phyloP scores from a whole-genome alignment of 176 grass and related monocot genomes.

The Ananas comosus region DNA sequence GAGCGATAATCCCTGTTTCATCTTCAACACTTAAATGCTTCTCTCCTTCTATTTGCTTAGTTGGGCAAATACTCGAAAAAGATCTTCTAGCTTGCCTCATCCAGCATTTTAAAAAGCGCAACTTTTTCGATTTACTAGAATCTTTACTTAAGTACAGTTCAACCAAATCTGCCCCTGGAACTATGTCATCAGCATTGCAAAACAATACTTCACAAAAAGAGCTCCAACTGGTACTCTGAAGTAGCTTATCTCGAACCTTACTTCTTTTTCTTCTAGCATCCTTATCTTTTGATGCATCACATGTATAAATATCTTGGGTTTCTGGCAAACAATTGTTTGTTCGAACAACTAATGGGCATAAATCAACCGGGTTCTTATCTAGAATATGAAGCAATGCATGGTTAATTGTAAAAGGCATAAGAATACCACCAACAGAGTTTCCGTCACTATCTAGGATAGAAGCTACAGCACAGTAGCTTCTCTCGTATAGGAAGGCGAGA shows the following conservation, averaged over 20 bases:
- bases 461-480: constrained; percentile 46
- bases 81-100: constrained; percentile 55
- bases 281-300: constrained; percentile 27
- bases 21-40: constrained; percentile 28
- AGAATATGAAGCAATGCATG: constrained; percentile 48
- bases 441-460: constrained; percentile 38
- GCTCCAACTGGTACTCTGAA: constrained; percentile 35
- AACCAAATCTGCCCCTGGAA: constrained; percentile 45
- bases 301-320: constrained; percentile 3
- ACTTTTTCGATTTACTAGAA: constrained; percentile 46
- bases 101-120: constrained; percentile 95
- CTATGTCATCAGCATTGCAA: constrained; percentile 28
- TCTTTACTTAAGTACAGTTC: constrained; percentile 65
- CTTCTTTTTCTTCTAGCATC: constrained; percentile 49
- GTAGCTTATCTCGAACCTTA: constrained; percentile 37
- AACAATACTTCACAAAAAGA: constrained; percentile 47
- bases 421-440: constrained; percentile 49
- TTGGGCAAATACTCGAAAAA: constrained; percentile 21
- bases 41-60: constrained; percentile 21
- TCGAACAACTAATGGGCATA: constrained; percentile 17
- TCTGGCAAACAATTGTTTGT: background rate
- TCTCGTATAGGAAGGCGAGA: constrained; percentile 59
- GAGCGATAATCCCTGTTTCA: constrained; percentile 33
- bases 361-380: constrained; percentile 25
- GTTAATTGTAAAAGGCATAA: constrained; percentile 60